phyloP scores from a whole-genome alignment of 306 rosid genomes.

The Trifolium repens region DNA sequence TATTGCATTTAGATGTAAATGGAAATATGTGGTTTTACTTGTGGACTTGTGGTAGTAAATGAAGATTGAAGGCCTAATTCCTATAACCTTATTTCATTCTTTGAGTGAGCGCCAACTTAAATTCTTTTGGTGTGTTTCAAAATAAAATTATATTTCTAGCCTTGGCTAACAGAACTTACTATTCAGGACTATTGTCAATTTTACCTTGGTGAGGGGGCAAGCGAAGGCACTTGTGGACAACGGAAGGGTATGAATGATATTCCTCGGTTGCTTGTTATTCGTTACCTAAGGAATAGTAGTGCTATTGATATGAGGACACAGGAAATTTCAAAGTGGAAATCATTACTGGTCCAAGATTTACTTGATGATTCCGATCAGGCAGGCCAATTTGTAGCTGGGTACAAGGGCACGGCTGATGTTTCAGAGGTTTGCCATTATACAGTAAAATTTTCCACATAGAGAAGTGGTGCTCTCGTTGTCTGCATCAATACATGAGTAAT shows the following conservation, averaged over 20 bases:
- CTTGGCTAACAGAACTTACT: constrained; percentile 23
- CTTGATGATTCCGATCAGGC: constrained; percentile 72
- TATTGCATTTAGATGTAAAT: constrained; percentile 19
- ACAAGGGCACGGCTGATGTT: constrained; percentile 72
- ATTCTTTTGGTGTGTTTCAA: constrained; percentile 15
- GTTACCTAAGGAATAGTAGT: constrained; percentile 72
- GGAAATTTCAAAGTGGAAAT: constrained; percentile 51
- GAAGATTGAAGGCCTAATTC: constrained; percentile 11
- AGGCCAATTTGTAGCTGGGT: constrained; percentile 87
- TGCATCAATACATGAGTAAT: constrained; percentile 10
- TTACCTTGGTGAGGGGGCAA: constrained; percentile 72
- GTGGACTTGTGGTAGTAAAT: constrained; percentile 17
- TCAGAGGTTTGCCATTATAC: constrained; percentile 59
- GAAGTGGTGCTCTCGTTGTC: background rate
- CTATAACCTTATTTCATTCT: constrained; percentile 5
- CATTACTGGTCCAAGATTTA: constrained; percentile 47
- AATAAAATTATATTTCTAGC: constrained; percentile 23
- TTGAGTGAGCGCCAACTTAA: background rate
- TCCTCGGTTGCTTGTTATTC: constrained; percentile 73
- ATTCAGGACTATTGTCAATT: constrained; percentile 77
- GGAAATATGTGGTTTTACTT: constrained; percentile 20
- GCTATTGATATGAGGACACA: constrained; percentile 52
- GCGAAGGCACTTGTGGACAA: constrained; percentile 83
- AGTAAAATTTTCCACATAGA: constrained; percentile 1
- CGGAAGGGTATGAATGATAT: constrained; percentile 63